Percentiles rank a stretch among this genome's conserved stretches.
Evolutionary conservation across 345 rosid genomes (phyloP).

Genomic region (Eucalyptus tenuipes): DNA sequence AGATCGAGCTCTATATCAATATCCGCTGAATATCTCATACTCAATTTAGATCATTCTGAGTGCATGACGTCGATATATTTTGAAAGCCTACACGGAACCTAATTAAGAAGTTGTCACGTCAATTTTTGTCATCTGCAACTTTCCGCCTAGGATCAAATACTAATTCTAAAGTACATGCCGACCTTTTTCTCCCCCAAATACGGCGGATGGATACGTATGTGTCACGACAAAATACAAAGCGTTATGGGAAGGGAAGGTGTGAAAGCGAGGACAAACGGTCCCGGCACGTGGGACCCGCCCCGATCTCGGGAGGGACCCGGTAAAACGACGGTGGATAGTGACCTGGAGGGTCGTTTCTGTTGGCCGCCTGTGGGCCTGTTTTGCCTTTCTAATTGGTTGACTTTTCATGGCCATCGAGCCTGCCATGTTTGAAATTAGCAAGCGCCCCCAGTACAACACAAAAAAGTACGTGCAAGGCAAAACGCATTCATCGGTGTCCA

Average conservation of each 20-base stretch:
- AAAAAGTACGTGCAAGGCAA: not conserved
- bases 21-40: accelerated
- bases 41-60: not conserved
- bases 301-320: not conserved
- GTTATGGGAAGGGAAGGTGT: not conserved
- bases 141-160: not conserved
- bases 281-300: not conserved
- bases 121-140: accelerated
- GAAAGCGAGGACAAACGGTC: not conserved
- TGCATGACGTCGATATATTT: not conserved
- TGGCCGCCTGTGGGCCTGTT: not conserved
- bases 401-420: not conserved
- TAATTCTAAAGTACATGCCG: not conserved
- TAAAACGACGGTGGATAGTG: not conserved
- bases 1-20: not conserved
- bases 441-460: not conserved
- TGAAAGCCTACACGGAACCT: not conserved
- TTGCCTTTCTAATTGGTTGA: not conserved
- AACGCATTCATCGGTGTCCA: not conserved
- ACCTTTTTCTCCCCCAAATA: not conserved
- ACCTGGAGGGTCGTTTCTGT: not conserved
- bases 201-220: not conserved
- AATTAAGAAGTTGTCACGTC: not conserved
- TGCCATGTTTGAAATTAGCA: not conserved
- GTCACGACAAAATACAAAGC: not conserved